A percentile compares a stretch with the other conserved stretches of the same genome.
These are phyloP conservation scores for Parachlorella kessleri DNA, from an alignment of 139 green algal genomes.

Conservation along the genomic window DNA sequence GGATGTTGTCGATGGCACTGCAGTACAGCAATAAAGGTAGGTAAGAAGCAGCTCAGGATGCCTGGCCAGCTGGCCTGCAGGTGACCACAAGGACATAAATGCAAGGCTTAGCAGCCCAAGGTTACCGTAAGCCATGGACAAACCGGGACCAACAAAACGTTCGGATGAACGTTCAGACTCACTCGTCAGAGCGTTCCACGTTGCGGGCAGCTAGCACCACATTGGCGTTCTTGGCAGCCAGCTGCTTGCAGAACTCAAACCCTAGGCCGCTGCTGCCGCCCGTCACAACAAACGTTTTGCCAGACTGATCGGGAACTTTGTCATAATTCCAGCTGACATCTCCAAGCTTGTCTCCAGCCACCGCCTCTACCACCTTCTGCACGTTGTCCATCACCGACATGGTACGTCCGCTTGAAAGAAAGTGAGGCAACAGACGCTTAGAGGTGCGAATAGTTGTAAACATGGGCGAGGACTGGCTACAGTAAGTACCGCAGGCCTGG, in stretches of 20 bases:
- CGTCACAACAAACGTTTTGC: background rate
- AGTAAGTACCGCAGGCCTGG: no score
- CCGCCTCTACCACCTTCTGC: no score
- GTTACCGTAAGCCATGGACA: background rate
- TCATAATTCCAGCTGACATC: background rate
- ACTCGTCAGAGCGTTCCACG: slow-evolving; percentile 1
- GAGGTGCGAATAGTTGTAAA: no score
- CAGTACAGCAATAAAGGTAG: background rate
- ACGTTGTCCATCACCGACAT: no score
- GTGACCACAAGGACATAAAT: background rate
- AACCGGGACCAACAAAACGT: background rate
- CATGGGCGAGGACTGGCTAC: no score
- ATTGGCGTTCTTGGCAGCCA: background rate
- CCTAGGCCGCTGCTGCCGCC: slow-evolving; percentile 18
- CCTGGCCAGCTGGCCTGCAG: background rate
- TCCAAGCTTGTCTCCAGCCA: no score
- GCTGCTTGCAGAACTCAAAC: slow-evolving; percentile 1
- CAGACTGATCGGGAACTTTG: background rate
- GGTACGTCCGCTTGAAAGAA: no score
- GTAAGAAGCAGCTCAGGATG: no score
- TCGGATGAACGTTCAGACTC: background rate
- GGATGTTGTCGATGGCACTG: slow-evolving; percentile 4
- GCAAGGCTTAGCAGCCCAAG: background rate
- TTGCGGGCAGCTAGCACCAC: slow-evolving; percentile 12
- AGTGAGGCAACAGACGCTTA: no score